Conservation (phyloP, 108 stramenopile genomes). For the Cyclotella cryptica region DNA sequence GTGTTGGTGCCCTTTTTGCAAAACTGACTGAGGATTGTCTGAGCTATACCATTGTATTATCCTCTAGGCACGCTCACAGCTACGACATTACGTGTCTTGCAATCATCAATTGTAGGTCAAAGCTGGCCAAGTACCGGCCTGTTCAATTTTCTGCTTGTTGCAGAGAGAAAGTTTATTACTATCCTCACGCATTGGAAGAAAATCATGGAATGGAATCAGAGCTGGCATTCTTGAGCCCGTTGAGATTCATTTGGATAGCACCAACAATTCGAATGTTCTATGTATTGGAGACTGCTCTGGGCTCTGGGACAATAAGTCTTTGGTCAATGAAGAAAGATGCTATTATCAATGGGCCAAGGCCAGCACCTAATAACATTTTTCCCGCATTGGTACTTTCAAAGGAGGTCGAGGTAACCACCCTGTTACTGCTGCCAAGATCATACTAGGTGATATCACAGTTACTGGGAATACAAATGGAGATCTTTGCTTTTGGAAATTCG, state of each 20-base stretch:
- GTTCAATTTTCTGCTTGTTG: conserved; percentile 21
- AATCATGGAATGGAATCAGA: conserved; percentile 15
- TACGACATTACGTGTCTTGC: conserved; percentile 4
- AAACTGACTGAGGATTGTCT: background rate
- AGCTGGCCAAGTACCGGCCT: background rate
- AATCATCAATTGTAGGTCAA: conserved; percentile 2
- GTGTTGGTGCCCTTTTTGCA: conserved; percentile 1
- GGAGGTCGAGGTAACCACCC: conserved; percentile 26
- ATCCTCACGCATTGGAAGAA: conserved; percentile 22
- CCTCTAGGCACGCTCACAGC: background rate
- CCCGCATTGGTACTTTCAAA: background rate
- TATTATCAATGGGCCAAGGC: no score
- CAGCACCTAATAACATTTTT: no score
- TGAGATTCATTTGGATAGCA: conserved; percentile 27
- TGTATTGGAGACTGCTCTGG: conserved; percentile 38
- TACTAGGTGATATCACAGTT: conserved; percentile 22
- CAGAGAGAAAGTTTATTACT: conserved; percentile 17
- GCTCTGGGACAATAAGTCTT: conserved; percentile 25
- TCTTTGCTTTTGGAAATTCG: conserved; percentile 36
- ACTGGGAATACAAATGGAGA: conserved; percentile 51
- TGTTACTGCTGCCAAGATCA: conserved; percentile 33
- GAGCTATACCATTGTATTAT: background rate
- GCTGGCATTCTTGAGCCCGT: conserved; percentile 19
- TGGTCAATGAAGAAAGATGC: conserved; percentile 17
- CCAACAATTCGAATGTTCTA: conserved; percentile 22